Conservation (phyloP, 805 yeast genomes). For the Cyberlindnera maritima region DNA sequence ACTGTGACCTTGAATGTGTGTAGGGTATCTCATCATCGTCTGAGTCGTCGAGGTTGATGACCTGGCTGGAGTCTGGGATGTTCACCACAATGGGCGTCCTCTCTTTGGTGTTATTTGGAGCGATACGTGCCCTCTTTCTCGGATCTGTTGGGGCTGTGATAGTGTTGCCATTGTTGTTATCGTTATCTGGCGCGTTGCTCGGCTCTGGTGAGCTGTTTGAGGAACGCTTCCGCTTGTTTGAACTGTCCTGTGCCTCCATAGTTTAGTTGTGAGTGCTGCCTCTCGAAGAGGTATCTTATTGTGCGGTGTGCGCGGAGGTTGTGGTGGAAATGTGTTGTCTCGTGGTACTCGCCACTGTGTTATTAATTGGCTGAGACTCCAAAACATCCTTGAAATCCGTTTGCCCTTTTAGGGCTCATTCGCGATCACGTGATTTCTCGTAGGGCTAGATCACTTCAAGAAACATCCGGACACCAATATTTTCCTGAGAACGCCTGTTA, state of each 20-base stretch:
- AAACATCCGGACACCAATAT: constrained; percentile 4
- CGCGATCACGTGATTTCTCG: not conserved
- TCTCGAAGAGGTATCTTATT: too few relatives aligned
- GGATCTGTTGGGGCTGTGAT: too few relatives aligned
- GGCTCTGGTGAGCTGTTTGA: not conserved
- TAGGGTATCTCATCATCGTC: constrained; percentile 30
- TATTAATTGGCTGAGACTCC: too few relatives aligned
- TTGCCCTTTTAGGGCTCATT: not conserved
- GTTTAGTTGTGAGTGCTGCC: too few relatives aligned
- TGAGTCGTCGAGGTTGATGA: constrained; percentile 5
- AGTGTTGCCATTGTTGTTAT: not conserved
- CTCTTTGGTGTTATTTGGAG: not conserved
- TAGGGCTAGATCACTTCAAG: constrained; percentile 3
- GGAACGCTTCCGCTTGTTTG: not conserved
- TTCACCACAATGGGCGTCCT: not conserved
- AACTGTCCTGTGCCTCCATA: not conserved
- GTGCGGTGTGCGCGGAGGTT: too few relatives aligned
- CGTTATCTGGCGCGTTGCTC: not conserved
- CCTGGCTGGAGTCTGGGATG: not conserved
- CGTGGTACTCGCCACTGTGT: too few relatives aligned
- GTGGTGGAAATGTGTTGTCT: not conserved
- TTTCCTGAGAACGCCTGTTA: not conserved
- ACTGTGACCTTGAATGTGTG: constrained; percentile 26
- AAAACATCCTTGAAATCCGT: not conserved
- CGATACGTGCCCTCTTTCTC: not conserved